Evolutionary conservation across 495 filamentous ascomycete species (phyloP).

Genomic region (Thozetella sp.): DNA sequence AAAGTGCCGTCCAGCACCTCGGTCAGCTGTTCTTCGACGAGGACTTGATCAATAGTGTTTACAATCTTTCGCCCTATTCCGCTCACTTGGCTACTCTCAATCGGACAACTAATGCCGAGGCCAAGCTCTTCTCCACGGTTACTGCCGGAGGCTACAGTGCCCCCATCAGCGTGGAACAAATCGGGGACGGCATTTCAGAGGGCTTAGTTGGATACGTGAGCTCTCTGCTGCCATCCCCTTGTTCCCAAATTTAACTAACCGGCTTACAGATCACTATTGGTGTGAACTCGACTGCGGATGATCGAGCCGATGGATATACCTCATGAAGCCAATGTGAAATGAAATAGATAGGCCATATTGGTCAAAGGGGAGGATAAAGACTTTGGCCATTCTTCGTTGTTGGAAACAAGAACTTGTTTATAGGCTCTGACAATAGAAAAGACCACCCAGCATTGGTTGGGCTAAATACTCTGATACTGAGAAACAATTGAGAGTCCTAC

Average conservation of each 20-base stretch:
- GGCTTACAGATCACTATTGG: neutral
- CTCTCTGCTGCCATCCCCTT: neutral
- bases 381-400: no score
- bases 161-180: neutral
- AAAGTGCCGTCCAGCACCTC: neutral
- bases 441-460: no score
- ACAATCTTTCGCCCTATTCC: neutral
- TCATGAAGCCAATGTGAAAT: neutral
- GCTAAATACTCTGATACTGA: no score
- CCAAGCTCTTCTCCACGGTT: neutral
- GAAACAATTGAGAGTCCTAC: no score
- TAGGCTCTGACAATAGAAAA: no score
- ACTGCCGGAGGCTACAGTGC: neutral
- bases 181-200: neutral
- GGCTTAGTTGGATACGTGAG: neutral
- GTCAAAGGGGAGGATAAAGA: no score
- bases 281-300: neutral
- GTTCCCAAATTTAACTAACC: neutral
- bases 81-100: neutral
- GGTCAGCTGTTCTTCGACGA: neutral
- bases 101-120: neutral
- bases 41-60: neutral
- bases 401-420: no score
- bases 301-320: neutral
- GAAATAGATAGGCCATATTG: no score